Conservation (phyloP, 257 asterid genomes). For the Salvia miltiorrhiza region DNA sequence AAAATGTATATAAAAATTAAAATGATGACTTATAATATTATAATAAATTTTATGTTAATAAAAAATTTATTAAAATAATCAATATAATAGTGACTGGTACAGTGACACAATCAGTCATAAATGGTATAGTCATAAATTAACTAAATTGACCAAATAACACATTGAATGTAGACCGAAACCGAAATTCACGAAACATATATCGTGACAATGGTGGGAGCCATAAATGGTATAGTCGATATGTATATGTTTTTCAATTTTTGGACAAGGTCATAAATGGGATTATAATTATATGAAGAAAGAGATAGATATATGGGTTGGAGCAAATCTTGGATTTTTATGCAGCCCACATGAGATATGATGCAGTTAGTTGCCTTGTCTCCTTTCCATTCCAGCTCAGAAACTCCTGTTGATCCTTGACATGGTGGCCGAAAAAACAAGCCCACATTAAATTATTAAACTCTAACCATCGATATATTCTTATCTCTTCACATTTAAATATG, state of each 20-base stretch:
- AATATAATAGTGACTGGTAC: too few relatives aligned
- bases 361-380: conserved; percentile 44
- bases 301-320: background rate
- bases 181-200: background rate
- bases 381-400: conserved; percentile 52
- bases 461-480: conserved; percentile 24
- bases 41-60: too few relatives aligned
- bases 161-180: background rate
- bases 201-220: conserved; percentile 23
- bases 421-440: conserved; percentile 45
- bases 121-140: too few relatives aligned
- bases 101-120: too few relatives aligned
- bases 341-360: conserved; percentile 17
- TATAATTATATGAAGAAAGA: background rate
- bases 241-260: background rate
- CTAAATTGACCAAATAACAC: too few relatives aligned
- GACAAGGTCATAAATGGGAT: background rate
- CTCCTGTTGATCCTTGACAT: conserved; percentile 47
- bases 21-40: too few relatives aligned
- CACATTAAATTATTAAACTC: conserved; percentile 48
- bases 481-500: background rate
- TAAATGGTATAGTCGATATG: background rate
- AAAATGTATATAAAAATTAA: too few relatives aligned
- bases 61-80: too few relatives aligned
- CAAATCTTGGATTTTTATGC: conserved; percentile 13